Evolutionary conservation across 148 eudicot species (phyloP), one percentile per base, ranked within the genome.

Genomic region (Euryodendron excelsum): DNA sequence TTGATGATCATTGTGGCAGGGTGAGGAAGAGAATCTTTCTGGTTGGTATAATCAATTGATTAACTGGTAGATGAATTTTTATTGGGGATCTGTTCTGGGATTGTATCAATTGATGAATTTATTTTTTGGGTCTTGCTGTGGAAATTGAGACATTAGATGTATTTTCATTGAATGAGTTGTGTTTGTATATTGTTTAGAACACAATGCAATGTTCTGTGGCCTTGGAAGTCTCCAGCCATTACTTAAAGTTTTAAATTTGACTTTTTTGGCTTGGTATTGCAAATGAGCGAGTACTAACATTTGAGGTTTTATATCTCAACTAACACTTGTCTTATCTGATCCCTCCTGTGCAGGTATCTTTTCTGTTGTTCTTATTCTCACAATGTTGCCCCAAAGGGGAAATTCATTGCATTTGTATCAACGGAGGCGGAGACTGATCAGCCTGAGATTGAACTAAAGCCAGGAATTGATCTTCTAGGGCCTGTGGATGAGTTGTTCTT

Each of bases 371-470:
- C 98, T 10, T 95, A 90, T 75, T 80, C 97, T 37, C 99, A 95
- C 89, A 93, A 93, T 77, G 97, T 95, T 78, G 97, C 97, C 14
- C 99, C 99, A 66, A 91, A 90, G 87, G 97, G 97, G 2, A 95
- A 95, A 80, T 93, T 81, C 82, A 95, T 95, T 72, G 99, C 99
- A 34, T 95, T 95, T 87, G 99, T 95, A 45, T 95, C 97, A 28
- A 88, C 99, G 1, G 99, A 95, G 81, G 98, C 98, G 14, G 98
- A 95, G 82, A 93, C 89, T 10, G 97, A 95, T 77, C 72, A 91
- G 59, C 99, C 97, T 36, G 84, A 91, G 84, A 84, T 81, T 63
- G 99, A 95, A 84, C 76, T 95, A 64, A 91, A 90, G 91, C 87
- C 93, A 68, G 99, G 99, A 74, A 81, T 91, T 75, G 97, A 95